Conservation (phyloP, 1,139 yeast genomes). For the Yamadazyma mexicana region DNA sequence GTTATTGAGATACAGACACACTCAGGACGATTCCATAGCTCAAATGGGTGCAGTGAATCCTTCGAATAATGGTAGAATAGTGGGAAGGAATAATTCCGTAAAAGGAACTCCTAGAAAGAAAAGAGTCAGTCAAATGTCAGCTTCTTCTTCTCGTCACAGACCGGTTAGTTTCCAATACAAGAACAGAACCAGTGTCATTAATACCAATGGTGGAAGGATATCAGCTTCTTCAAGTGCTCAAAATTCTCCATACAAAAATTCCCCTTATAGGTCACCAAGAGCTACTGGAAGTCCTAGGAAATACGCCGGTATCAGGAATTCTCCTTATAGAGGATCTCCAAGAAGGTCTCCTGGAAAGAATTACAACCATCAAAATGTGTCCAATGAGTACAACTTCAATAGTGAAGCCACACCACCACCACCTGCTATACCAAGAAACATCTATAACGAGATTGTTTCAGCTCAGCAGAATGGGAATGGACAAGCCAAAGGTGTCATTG, state of each 20-base stretch:
- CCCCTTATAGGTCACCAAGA: constrained; percentile 26
- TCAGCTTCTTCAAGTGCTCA: constrained; percentile 36
- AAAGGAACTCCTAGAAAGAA: constrained; percentile 35
- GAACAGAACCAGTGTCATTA: constrained; percentile 27
- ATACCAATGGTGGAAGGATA: constrained; percentile 22
- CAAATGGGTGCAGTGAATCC: constrained; percentile 18
- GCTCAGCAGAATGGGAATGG: constrained; percentile 37
- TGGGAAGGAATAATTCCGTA: constrained; percentile 16
- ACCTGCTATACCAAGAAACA: constrained; percentile 45
- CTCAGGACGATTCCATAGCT: constrained; percentile 33
- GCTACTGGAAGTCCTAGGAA: constrained; percentile 21
- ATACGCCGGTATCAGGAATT: constrained; percentile 10
- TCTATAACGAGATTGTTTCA: constrained; percentile 46
- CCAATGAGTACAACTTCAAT: not conserved
- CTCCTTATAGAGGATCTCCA: constrained; percentile 24
- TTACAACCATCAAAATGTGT: constrained; percentile 7
- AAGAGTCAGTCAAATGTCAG: constrained; percentile 53
- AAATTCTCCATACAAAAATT: constrained; percentile 29
- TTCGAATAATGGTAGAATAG: constrained; percentile 21
- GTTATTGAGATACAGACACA: constrained; percentile 54
- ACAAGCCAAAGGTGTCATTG: not conserved
- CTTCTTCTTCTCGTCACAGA: constrained; percentile 53
- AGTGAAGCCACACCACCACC: constrained; percentile 16
- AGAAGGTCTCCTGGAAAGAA: constrained; percentile 20
- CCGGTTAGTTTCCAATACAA: constrained; percentile 56